Evolutionary conservation across 176 grass and related monocot genomes (phyloP).

Genomic region (Ensete glaucum): DNA sequence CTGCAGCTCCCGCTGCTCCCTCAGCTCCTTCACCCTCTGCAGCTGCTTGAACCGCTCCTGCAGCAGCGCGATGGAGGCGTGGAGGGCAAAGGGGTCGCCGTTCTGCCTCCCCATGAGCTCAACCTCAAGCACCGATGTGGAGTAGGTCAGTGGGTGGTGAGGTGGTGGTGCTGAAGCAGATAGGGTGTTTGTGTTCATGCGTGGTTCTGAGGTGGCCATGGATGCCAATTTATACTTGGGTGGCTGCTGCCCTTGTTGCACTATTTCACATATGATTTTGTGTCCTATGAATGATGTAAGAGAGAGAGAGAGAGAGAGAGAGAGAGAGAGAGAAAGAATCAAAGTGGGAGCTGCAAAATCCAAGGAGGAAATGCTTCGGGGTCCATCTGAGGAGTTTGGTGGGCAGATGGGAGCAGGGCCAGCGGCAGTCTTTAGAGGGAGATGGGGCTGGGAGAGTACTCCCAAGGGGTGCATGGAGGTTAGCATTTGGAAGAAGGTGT

Average conservation of each 20-base stretch:
- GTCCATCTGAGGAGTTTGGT: constrained; percentile 17
- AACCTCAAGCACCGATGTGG: not conserved
- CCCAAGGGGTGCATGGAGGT: not conserved
- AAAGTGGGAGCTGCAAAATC: constrained; percentile 7
- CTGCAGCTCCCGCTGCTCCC: constrained; percentile 36
- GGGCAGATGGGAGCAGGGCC: not conserved
- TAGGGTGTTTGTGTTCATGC: not conserved
- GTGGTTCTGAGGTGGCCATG: not conserved
- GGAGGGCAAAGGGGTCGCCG: constrained; percentile 18
- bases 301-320: constrained; percentile 11
- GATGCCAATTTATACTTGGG: constrained; percentile 8
- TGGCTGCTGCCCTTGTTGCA: not conserved
- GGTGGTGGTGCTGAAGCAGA: not conserved
- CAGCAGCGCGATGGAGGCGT: constrained; percentile 67
- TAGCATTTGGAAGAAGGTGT: constrained; percentile 2
- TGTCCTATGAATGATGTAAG: constrained; percentile 8
- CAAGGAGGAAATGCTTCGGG: constrained; percentile 20
- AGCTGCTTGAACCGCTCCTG: constrained; percentile 73
- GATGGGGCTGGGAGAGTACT: not conserved
- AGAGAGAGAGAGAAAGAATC: too few species aligned
- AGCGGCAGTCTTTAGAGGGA: constrained; percentile 16
- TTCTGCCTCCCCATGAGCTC: constrained; percentile 24
- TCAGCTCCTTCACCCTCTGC: constrained; percentile 65
- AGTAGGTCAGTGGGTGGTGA: not conserved
- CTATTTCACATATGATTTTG: constrained; percentile 11